Conservation (phyloP, 257 asterid genomes). For the Echium plantagineum region DNA sequence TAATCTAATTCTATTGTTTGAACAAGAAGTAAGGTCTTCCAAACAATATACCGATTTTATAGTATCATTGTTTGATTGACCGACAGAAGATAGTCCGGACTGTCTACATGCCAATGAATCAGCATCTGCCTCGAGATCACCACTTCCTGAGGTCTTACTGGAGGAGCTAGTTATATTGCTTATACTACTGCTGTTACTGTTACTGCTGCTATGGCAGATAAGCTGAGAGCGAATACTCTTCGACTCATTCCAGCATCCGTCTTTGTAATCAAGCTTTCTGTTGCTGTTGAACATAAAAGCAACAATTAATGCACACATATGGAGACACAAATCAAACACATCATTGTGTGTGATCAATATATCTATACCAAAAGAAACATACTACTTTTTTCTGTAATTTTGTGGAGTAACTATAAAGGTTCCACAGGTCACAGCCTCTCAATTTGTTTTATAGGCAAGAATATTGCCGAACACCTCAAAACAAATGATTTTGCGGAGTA, state of each 20-base stretch:
- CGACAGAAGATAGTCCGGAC: slow-evolving; percentile 76
- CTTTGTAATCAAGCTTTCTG: slow-evolving; percentile 45
- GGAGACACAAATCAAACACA: background rate
- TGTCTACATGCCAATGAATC: slow-evolving; percentile 81
- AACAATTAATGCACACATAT: slow-evolving; percentile 15
- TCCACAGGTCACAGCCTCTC: background rate
- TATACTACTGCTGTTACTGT: slow-evolving; percentile 84
- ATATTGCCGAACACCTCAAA: background rate
- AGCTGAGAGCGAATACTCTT: slow-evolving; percentile 52
- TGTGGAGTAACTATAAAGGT: background rate
- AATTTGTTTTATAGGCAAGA: background rate
- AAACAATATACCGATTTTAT: slow-evolving; percentile 39
- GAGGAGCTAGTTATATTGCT: slow-evolving; percentile 85
- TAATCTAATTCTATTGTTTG: background rate
- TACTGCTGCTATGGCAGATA: slow-evolving; percentile 76
- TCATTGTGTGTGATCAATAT: too few species aligned
- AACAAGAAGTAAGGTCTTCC: background rate
- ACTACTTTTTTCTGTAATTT: too few species aligned
- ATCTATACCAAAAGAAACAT: too few species aligned
- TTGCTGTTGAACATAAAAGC: slow-evolving; percentile 46
- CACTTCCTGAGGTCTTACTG: slow-evolving; percentile 60
- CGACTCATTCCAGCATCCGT: slow-evolving; percentile 57
- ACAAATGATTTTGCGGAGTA: too few species aligned
- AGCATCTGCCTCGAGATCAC: slow-evolving; percentile 97
- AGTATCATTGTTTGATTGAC: slow-evolving; percentile 50